Conservation (phyloP, 2,329 filamentous ascomycete species). For the Neodidymelliopsis sp. region DNA sequence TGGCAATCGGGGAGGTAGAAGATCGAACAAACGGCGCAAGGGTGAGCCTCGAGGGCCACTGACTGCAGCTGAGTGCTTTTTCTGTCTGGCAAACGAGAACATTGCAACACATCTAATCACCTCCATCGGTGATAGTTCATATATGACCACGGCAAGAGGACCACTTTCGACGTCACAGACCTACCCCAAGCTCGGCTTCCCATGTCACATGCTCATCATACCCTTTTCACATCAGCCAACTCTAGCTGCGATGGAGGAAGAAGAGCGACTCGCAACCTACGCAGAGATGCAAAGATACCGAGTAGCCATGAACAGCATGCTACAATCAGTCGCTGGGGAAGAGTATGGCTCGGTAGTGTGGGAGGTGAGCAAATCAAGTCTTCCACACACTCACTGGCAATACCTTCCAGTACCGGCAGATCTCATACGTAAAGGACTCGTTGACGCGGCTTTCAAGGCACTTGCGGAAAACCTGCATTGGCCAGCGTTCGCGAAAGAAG, state of each 20-base stretch:
- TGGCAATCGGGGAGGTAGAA: constrained; percentile 45
- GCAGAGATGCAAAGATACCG: constrained; percentile 86
- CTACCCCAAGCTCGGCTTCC: constrained; percentile 77
- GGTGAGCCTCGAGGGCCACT: constrained; percentile 46
- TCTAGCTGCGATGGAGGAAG: constrained; percentile 69
- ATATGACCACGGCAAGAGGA: constrained; percentile 91
- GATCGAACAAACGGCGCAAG: constrained; percentile 50
- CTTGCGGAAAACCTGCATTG: constrained; percentile 79
- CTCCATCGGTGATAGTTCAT: constrained; percentile 85
- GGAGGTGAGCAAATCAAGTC: constrained; percentile 83
- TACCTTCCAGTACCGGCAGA: constrained; percentile 78
- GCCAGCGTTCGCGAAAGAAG: constrained; percentile 58
- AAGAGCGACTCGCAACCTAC: constrained; percentile 67
- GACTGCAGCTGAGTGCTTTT: constrained; percentile 82
- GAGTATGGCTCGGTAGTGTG: constrained; percentile 85
- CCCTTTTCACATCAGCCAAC: constrained; percentile 84
- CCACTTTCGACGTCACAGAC: constrained; percentile 77
- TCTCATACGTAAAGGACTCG: constrained; percentile 73
- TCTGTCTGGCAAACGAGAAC: constrained; percentile 89
- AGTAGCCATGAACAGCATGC: constrained; percentile 78
- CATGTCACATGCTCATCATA: constrained; percentile 89
- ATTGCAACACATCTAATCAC: constrained; percentile 87
- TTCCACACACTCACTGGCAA: constrained; percentile 95
- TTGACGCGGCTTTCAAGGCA: constrained; percentile 88
- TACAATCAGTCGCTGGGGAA: constrained; percentile 59